Base-by-base conservation (phyloP, 2,329 filamentous ascomycete genomes). In the Diaporthe australafricana region DNA sequence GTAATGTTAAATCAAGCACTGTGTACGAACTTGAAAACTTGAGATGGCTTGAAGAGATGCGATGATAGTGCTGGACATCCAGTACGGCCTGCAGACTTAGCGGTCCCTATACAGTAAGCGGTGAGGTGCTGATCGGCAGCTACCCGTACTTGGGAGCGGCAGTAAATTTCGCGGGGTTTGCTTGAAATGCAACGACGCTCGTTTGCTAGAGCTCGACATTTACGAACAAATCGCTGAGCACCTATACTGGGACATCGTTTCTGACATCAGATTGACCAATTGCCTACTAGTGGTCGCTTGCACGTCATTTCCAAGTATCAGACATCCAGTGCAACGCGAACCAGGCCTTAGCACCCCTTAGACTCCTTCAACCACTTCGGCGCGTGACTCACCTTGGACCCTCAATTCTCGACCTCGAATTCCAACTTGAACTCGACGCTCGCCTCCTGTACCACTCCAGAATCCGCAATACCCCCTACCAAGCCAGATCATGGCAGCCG, bases 111-210 rank as follows among this genome's bases (percentile, higher is more conserved):
- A 16, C 30, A 40, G 40, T 20, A 69, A 52, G 66, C 66, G 66
- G 66, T 69, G 66, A 50, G 53, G 3, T 9, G 30, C 42, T 60
- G 53, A 69, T 69, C 53, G 55, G 66, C 53, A 20, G 53, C 42
- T 27, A 47, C 25, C 25, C 3, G 42, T 27, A 22, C 42, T 45
- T 35, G 60, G 20, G 14, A 50, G 45, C 66, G 66, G 66, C 66
- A 69, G 66, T 69, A 69, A 69, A 69, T 69, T 69, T 60, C 66
- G 66, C 66, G 67, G 67, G 67, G 67, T 22, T 32, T n/a, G 38
- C 47, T 42, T 53, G 42, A 60, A 50, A 40, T 48, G 20, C 48
- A 45, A 20, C 42, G 67, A 50, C 67, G 30, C 20, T 50, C 25
- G 22, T 42, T 56, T 40, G 53, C 53, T 40, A 25, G 47, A 60